These are phyloP conservation scores for Pichia sp. DNA, from an alignment of 1,139 yeast genomes.

Conservation along the genomic window DNA sequence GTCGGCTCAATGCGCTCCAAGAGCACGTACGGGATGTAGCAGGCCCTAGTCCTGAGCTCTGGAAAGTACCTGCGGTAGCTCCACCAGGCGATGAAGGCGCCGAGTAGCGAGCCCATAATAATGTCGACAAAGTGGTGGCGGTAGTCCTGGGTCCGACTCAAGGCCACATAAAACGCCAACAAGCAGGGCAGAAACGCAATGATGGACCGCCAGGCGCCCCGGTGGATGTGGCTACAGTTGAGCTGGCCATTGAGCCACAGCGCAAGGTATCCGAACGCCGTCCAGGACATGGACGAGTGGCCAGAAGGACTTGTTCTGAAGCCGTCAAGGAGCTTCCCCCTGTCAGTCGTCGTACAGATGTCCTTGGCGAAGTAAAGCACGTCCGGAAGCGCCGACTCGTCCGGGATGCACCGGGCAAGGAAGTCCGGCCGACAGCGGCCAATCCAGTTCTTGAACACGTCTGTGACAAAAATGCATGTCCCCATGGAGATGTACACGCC, in stretches of 20 bases:
- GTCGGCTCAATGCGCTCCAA: constrained; percentile 11
- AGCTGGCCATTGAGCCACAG: constrained; percentile 63
- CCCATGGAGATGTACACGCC: constrained; percentile 51
- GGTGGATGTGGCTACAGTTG: constrained; percentile 33
- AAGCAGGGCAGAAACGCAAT: constrained; percentile 35
- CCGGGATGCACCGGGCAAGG: constrained; percentile 62
- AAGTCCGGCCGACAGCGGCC: constrained; percentile 85
- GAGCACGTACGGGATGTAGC: constrained; percentile 30
- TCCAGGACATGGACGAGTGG: constrained; percentile 66
- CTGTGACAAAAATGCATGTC: constrained; percentile 55
- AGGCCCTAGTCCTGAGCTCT: constrained; percentile 18
- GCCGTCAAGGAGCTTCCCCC: constrained; percentile 50
- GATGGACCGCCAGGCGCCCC: constrained; percentile 37
- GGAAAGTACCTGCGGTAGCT: constrained; percentile 45
- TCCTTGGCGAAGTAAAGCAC: constrained; percentile 44
- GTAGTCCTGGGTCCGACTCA: constrained; percentile 67
- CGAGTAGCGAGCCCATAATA: constrained; percentile 52
- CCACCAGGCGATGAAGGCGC: constrained; percentile 45
- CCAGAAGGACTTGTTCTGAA: constrained; percentile 81
- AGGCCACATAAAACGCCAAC: constrained; percentile 49
- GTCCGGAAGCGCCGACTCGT: constrained; percentile 34
- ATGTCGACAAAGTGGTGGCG: constrained; percentile 74
- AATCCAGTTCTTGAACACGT: constrained; percentile 64
- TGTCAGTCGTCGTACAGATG: constrained; percentile 45
- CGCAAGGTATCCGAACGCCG: constrained; percentile 58